These are phyloP conservation scores for Serendipita sp. DNA, from an alignment of 768 basidiomycete species.

Conservation along the genomic window DNA sequence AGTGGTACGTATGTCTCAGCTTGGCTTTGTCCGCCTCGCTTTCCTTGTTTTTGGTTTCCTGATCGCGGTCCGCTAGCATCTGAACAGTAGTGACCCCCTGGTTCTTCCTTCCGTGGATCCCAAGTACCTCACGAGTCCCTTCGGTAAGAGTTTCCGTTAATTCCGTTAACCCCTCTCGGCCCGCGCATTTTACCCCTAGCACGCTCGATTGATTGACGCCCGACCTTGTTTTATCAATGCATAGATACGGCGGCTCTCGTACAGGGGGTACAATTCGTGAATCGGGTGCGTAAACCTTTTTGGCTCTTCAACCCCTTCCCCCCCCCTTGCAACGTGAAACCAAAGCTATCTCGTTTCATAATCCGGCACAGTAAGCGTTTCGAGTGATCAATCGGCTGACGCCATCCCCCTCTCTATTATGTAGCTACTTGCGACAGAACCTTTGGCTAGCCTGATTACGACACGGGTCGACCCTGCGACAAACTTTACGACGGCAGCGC, in stretches of 20 bases:
- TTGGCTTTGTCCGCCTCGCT: background rate
- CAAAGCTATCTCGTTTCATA: background rate
- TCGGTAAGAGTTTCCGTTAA: slow-evolving; percentile 11
- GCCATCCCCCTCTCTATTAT: background rate
- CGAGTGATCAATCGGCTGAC: no score
- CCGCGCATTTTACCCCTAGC: slow-evolving; percentile 10
- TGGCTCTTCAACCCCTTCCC: no score
- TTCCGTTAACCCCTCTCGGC: slow-evolving; percentile 14
- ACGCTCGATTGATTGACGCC: no score
- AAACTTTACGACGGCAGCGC: background rate
- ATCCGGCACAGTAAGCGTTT: background rate
- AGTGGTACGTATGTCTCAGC: background rate
- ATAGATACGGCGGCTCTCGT: background rate
- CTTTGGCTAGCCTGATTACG: background rate
- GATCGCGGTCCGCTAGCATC: slow-evolving; percentile 16
- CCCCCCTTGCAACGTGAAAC: background rate
- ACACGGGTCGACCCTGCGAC: slow-evolving; percentile 1
- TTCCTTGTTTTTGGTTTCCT: background rate
- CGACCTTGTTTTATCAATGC: no score
- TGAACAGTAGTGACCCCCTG: slow-evolving; percentile 29
- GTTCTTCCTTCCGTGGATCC: slow-evolving; percentile 31
- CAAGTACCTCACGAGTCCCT: slow-evolving; percentile 1
- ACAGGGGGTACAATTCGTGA: background rate
- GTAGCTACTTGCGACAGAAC: background rate
- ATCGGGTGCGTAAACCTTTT: background rate